phyloP scores from a whole-genome alignment of 305 asterid species.

The Striga hermonthica region DNA sequence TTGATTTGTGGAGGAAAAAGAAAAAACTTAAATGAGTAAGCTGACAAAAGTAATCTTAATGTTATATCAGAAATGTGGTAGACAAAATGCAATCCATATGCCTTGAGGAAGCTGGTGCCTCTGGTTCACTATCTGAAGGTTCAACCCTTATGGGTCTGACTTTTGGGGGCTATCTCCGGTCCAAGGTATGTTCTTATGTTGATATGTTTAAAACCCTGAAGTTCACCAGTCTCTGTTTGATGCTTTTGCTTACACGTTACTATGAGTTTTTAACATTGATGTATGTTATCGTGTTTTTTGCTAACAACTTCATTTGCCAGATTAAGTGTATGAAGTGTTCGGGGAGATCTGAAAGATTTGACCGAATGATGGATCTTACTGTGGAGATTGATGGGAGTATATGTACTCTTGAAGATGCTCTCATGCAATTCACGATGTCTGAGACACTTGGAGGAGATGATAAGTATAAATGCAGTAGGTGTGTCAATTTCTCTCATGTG shows the following conservation, averaged over 20 bases:
- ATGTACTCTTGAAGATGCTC: slow-evolving; percentile 52
- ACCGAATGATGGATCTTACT: slow-evolving; percentile 58
- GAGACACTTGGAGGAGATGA: slow-evolving; percentile 64
- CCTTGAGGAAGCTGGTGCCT: slow-evolving; percentile 54
- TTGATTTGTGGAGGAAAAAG: background rate
- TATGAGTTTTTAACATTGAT: slow-evolving; percentile 20
- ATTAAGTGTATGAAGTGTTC: slow-evolving; percentile 61
- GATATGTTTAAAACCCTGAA: slow-evolving; percentile 14
- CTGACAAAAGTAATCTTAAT: slow-evolving; percentile 23
- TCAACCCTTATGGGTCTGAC: slow-evolving; percentile 54
- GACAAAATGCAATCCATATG: slow-evolving; percentile 56
- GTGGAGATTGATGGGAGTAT: slow-evolving; percentile 58
- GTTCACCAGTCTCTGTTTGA: slow-evolving; percentile 7
- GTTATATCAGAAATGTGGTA: slow-evolving; percentile 42
- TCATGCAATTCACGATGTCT: slow-evolving; percentile 48
- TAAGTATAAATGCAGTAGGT: slow-evolving; percentile 63
- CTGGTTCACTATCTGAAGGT: slow-evolving; percentile 48
- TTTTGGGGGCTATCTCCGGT: slow-evolving; percentile 62
- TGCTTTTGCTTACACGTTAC: slow-evolving; percentile 17
- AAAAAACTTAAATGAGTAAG: background rate
- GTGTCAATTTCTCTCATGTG: slow-evolving; percentile 6
- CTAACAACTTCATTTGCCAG: slow-evolving; percentile 34
- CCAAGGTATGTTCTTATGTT: slow-evolving; percentile 43
- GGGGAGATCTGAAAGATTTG: slow-evolving; percentile 47
- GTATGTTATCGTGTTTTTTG: slow-evolving; percentile 1